Conservation (phyloP, 176 grass and related monocot genomes). For the Lolium rigidum region DNA sequence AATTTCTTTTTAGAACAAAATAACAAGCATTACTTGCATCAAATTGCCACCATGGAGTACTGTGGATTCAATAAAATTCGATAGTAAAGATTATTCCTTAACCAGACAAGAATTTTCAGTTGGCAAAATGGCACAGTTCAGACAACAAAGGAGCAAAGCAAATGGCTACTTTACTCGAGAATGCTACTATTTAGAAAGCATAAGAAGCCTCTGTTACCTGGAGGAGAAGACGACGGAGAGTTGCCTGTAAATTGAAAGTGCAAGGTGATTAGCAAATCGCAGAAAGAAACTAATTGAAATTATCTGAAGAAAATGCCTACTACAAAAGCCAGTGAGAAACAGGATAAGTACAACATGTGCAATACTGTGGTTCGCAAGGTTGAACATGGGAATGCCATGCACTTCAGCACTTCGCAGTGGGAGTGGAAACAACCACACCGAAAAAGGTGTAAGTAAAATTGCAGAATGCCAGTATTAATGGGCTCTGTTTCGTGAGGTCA, state of each 20-base stretch:
- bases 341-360: background rate
- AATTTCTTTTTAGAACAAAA: background rate
- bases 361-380: background rate
- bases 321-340: background rate
- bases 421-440: background rate
- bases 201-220: constrained; percentile 38
- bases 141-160: background rate
- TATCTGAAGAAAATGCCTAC: constrained; percentile 32
- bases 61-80: background rate
- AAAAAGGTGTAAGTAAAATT: background rate
- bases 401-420: background rate
- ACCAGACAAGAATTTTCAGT: background rate
- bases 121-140: constrained; percentile 10
- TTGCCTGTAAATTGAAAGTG: constrained; percentile 31
- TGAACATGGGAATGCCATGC: background rate
- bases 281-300: no score
- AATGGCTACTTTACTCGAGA: background rate
- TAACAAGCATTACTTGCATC: no score
- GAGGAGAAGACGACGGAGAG: constrained; percentile 43
- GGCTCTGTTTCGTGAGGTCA: background rate
- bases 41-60: background rate
- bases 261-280: constrained; percentile 15
- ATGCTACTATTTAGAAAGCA: no score
- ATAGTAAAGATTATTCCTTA: background rate
- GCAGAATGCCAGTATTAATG: background rate